Evolutionary conservation across 2,329 filamentous ascomycete species (phyloP).

Genomic region (Epichloe elymi): DNA sequence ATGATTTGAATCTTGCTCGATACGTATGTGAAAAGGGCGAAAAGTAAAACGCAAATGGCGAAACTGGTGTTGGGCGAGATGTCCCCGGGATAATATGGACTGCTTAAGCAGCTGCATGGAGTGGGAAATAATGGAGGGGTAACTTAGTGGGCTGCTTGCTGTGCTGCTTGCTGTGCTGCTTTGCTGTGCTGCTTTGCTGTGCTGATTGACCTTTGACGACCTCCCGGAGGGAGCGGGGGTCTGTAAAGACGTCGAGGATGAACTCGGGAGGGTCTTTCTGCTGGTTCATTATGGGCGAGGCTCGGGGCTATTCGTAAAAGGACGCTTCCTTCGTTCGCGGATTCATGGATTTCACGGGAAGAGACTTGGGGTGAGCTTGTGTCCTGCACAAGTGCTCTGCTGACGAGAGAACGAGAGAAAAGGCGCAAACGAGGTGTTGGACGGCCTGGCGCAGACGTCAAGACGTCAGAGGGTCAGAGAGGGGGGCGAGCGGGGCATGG

Average conservation of each 20-base stretch:
- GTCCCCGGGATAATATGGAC: background rate
- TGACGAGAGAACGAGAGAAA: background rate
- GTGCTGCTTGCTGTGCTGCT: too few relatives aligned
- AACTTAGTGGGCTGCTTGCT: background rate
- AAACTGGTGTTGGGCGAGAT: background rate
- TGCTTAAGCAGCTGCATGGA: too few relatives aligned
- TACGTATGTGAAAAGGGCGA: too few relatives aligned
- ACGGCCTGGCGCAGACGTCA: background rate
- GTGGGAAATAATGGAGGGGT: background rate
- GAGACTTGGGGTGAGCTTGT: background rate
- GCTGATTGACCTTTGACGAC: constrained; percentile 66
- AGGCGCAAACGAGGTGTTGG: background rate
- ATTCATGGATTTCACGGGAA: background rate
- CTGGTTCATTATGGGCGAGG: constrained; percentile 25
- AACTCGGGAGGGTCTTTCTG: constrained; percentile 62
- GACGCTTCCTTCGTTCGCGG: too few relatives aligned
- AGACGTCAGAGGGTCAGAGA: background rate
- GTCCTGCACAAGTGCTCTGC: background rate
- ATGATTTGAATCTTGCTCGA: too few relatives aligned
- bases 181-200: constrained; percentile 9
- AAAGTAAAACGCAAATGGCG: too few relatives aligned
- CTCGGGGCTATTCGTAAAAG: background rate
- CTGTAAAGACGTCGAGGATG: constrained; percentile 85
- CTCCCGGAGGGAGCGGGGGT: constrained; percentile 79
- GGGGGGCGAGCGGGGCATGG: background rate